phyloP scores from a whole-genome alignment of 192 early-diverging fungal genomes.

The Diversispora eburnea region DNA sequence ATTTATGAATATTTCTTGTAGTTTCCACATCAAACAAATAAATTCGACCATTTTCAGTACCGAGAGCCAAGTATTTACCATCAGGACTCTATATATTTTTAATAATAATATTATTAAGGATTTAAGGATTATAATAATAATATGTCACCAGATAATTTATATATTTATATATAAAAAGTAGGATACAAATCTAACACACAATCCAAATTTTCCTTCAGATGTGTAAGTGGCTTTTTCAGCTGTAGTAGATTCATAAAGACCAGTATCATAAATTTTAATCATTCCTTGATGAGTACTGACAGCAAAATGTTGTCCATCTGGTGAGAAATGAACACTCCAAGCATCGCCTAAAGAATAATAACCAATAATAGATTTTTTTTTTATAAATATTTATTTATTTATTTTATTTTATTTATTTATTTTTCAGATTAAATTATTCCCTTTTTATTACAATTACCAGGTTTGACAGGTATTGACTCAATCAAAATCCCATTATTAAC shows the following conservation, averaged over 20 bases:
- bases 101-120: not conserved
- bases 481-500: conserved; percentile 39
- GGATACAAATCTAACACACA: conserved; percentile 65
- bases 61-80: conserved; percentile 62
- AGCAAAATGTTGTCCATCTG: conserved; percentile 62
- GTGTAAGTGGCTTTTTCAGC: not conserved
- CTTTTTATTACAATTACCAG: conserved; percentile 33
- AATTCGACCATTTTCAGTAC: conserved; percentile 54
- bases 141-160: not conserved
- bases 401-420: too few species aligned
- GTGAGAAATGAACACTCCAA: conserved; percentile 63
- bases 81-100: conserved; percentile 54
- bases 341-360: conserved; percentile 51
- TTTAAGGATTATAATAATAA: not conserved
- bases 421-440: not conserved
- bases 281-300: conserved; percentile 67
- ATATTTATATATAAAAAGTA: not conserved
- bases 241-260: conserved; percentile 25
- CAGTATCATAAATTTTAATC: conserved; percentile 64
- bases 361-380: not conserved
- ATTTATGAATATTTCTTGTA: conserved; percentile 38
- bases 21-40: conserved; percentile 43
- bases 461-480: conserved; percentile 55
- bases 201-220: conserved; percentile 46
- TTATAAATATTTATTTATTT: too few species aligned